A percentile compares a stretch with the other conserved stretches of the same genome.
These are phyloP conservation scores for Thielaviopsis punctulata DNA, from an alignment of 2,329 filamentous ascomycete genomes.

Conservation along the genomic window DNA sequence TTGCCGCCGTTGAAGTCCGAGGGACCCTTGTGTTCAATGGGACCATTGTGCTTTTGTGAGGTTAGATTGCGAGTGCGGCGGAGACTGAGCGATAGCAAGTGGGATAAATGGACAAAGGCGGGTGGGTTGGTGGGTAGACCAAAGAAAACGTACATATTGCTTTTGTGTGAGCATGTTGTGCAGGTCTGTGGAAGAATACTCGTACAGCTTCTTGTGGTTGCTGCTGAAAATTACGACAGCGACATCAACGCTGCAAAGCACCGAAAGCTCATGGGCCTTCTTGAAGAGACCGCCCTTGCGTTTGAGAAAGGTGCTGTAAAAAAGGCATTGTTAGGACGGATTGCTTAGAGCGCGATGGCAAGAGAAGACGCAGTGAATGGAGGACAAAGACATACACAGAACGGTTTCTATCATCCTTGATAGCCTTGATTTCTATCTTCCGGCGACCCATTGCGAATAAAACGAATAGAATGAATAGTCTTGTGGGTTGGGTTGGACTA, in stretches of 20 bases:
- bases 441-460: conserved; percentile 92
- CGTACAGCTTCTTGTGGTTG: conserved; percentile 89
- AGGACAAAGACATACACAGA: conserved; percentile 58
- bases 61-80: conserved; percentile 12
- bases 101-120: too few relatives aligned
- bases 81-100: conserved; percentile 4
- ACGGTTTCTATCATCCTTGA: conserved; percentile 95
- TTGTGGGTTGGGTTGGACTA: conserved; percentile 2
- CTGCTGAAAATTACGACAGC: conserved; percentile 97
- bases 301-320: conserved; percentile 78
- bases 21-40: conserved; percentile 93
- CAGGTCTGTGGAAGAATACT: conserved; percentile 92
- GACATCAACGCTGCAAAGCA: conserved; percentile 95
- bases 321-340: conserved; percentile 4
- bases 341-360: not conserved
- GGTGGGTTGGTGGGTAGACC: too few relatives aligned
- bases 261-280: conserved; percentile 95
- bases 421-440: conserved; percentile 99
- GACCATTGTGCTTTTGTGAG: conserved; percentile 56
- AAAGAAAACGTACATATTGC: conserved; percentile 58
- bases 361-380: not conserved
- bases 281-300: conserved; percentile 98
- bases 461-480: too few relatives aligned
- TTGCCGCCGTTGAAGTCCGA: conserved; percentile 77
- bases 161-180: conserved; percentile 76